These are phyloP conservation scores for Lathyrus sativus DNA, from an alignment of 306 rosid species.

Conservation along the genomic window DNA sequence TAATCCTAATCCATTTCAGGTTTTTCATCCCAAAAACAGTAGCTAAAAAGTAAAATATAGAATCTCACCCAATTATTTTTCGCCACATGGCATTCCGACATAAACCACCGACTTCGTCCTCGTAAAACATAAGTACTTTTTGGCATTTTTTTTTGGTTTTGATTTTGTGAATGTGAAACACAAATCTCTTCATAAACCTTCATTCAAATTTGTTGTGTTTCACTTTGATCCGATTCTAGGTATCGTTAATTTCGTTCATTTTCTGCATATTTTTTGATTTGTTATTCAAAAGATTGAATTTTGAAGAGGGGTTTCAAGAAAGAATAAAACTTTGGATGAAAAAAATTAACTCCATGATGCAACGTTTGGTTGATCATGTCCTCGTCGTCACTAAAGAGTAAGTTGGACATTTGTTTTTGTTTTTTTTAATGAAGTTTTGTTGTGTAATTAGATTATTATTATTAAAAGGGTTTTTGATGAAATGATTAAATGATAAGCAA, in stretches of 20 bases:
- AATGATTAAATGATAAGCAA: neutral
- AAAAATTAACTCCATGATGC: slow-evolving; percentile 46
- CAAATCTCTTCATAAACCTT: slow-evolving; percentile 23
- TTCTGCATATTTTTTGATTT: slow-evolving; percentile 27
- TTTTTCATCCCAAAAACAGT: neutral
- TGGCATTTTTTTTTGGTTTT: neutral
- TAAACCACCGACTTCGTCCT: slow-evolving; percentile 38
- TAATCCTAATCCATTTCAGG: slow-evolving; percentile 13
- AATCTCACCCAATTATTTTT: neutral
- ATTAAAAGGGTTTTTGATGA: slow-evolving; percentile 6
- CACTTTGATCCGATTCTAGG: slow-evolving; percentile 31
- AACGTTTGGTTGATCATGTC: slow-evolving; percentile 62
- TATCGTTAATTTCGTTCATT: slow-evolving; percentile 15
- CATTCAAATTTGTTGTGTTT: slow-evolving; percentile 8
- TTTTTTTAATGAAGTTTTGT: neutral
- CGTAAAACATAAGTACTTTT: slow-evolving; percentile 13
- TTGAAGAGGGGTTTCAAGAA: slow-evolving; percentile 9
- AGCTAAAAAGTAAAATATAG: neutral
- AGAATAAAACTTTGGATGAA: slow-evolving; percentile 26
- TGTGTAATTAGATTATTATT: neutral
- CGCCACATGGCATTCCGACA: slow-evolving; percentile 38
- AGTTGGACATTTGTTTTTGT: slow-evolving; percentile 11
- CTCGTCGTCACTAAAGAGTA: slow-evolving; percentile 83
- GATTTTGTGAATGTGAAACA: neutral
- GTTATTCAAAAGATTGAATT: slow-evolving; percentile 7